These are phyloP conservation scores for Metschnikowia corniflorae DNA, from an alignment of 805 yeast genomes.

Conservation along the genomic window DNA sequence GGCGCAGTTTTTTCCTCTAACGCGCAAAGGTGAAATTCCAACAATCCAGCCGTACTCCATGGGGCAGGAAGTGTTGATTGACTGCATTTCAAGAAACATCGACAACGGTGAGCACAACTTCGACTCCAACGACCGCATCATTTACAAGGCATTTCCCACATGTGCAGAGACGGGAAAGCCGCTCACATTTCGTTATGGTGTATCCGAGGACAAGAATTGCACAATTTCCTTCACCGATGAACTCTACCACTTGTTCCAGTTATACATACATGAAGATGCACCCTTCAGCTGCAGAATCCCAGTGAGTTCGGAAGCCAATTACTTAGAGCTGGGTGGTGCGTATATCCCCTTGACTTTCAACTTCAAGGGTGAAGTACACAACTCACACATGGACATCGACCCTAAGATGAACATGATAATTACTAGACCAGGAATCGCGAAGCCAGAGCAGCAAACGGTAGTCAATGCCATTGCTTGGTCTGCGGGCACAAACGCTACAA, in stretches of 20 bases:
- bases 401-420: conserved; percentile 51
- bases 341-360: conserved; percentile 59
- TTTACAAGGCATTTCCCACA: conserved; percentile 55
- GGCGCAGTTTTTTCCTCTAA: conserved; percentile 35
- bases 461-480: conserved; percentile 58
- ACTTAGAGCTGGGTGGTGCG: conserved; percentile 43
- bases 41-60: conserved; percentile 30
- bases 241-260: conserved; percentile 63
- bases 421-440: conserved; percentile 30
- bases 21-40: conserved; percentile 38
- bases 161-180: conserved; percentile 67
- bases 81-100: conserved; percentile 65
- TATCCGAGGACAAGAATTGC: conserved; percentile 52
- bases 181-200: conserved; percentile 50
- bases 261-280: conserved; percentile 72
- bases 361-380: conserved; percentile 63
- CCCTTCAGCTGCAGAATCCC: conserved; percentile 71
- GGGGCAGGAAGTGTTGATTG: conserved; percentile 46
- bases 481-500: conserved; percentile 56
- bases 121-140: conserved; percentile 55
- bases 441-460: conserved; percentile 37
- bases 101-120: conserved; percentile 75
- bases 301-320: conserved; percentile 40
- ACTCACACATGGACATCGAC: conserved; percentile 67
- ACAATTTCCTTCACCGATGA: conserved; percentile 62